Evolutionary conservation across 23 red algal genomes (phyloP), one percentile per base, ranked within the genome.

Genomic region (Chondrus crispus): DNA sequence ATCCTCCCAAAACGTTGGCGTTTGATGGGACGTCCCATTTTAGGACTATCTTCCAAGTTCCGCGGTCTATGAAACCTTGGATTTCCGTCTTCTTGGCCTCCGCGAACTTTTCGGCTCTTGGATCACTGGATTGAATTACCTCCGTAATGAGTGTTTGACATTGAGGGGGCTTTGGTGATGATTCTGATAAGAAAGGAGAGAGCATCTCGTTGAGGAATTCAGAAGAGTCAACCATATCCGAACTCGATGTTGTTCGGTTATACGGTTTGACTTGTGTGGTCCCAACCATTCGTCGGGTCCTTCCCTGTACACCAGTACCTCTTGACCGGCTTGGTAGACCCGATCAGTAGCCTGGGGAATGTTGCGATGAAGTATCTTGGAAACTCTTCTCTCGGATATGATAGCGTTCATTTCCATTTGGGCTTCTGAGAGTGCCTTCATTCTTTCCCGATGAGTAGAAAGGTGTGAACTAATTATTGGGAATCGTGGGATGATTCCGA

Each of bases 301-400:
- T 38, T 82, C 78, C 55, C 48, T 58, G 52, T 53, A 82, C 44
- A 82, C 46, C 9, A 82, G 78, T 32, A 82, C 78, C 55, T 82
- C 78, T 7, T 52, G 44, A 45, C 78, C 78, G 13, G 42, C n/a
- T 11, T 82, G n/a, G 42, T 82, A 82, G 33, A 52, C 4, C 4
- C 78, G 26, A 5, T 60, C 78, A 11, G 78, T 24, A 19, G 78
- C 33, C 4, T 40, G 46, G 5, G 45, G 78, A 19, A 82, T 38
- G 12, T 82, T 82, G 46, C 78, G 26, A 57, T 4, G 4, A 35
- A 82, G 26, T 19, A 47, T 47, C 6, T 7, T 62, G 39, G 6
- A 8, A 60, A 82, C 55, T 30, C 78, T 50, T 82, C 51, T 52
- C 40, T 82, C 78, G 5, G 78, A 8, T 28, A 82, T 47, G 46